Evolutionary conservation across 2,329 filamentous ascomycete genomes (phyloP).

Genomic region (Metarhizium rileyi): DNA sequence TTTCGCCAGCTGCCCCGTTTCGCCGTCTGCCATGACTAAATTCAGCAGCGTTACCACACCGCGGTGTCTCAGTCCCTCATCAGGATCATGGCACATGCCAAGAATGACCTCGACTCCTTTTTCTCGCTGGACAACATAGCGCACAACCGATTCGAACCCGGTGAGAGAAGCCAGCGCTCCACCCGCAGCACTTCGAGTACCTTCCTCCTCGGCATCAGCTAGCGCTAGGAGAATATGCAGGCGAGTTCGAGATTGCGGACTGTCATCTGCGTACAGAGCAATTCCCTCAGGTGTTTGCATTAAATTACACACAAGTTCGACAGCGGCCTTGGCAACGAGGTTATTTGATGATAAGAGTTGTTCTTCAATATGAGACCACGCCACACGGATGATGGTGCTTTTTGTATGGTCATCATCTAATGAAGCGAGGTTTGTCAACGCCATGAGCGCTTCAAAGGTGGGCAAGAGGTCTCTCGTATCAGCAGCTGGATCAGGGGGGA

Average conservation of each 20-base stretch:
- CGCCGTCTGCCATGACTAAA: conserved; percentile 56
- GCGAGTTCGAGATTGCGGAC: conserved; percentile 58
- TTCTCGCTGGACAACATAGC: conserved; percentile 59
- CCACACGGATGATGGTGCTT: conserved; percentile 59
- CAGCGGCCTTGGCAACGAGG: conserved; percentile 70
- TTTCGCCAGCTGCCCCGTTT: conserved; percentile 50
- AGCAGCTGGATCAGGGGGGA: conserved; percentile 52
- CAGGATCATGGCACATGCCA: conserved; percentile 65
- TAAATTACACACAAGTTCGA: conserved; percentile 87
- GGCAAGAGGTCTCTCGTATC: conserved; percentile 72
- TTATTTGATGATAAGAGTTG: conserved; percentile 67
- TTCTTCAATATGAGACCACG: conserved; percentile 73
- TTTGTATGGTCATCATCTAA: conserved; percentile 58
- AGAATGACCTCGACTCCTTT: conserved; percentile 70
- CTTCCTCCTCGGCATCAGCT: conserved; percentile 72
- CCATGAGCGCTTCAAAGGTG: conserved; percentile 82
- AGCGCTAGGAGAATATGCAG: conserved; percentile 80
- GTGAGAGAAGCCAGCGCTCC: conserved; percentile 82
- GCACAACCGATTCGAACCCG: conserved; percentile 64
- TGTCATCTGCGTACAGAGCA: conserved; percentile 58
- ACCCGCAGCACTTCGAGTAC: conserved; percentile 73
- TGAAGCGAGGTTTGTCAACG: conserved; percentile 87
- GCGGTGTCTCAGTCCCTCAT: conserved; percentile 57
- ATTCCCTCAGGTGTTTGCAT: conserved; percentile 60
- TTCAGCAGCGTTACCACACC: conserved; percentile 70